Conservation (phyloP, 805 yeast species). For the Lachancea fermentati region DNA sequence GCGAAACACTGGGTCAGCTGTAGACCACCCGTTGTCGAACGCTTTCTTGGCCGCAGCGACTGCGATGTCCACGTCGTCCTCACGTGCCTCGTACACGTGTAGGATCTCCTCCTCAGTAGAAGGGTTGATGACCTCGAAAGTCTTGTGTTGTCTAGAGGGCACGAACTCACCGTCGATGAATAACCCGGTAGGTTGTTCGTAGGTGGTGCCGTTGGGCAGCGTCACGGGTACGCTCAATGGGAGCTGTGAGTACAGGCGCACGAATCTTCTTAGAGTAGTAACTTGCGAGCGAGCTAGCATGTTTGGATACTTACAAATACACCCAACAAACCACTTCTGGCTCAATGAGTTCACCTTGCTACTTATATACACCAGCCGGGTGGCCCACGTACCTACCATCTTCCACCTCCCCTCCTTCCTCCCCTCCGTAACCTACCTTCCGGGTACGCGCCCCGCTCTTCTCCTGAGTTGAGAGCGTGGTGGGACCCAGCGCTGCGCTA, state of each 20-base stretch:
- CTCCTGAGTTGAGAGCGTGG: no score
- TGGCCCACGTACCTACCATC: no score
- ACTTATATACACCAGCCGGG: no score
- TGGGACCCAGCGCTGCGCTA: no score
- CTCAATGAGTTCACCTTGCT: no score
- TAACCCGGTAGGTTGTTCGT: conserved; percentile 73
- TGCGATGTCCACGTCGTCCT: conserved; percentile 74
- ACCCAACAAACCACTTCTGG: no score
- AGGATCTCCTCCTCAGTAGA: conserved; percentile 66
- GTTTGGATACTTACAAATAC: background rate
- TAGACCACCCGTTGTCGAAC: conserved; percentile 66
- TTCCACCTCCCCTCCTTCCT: background rate
- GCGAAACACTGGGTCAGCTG: conserved; percentile 61
- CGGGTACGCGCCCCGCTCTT: background rate
- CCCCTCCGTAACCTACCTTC: background rate
- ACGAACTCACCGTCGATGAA: conserved; percentile 74
- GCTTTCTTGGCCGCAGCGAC: conserved; percentile 82
- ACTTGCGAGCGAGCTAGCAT: conserved; percentile 6
- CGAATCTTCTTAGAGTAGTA: conserved; percentile 8
- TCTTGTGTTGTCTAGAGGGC: conserved; percentile 49
- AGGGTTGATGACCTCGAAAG: conserved; percentile 61
- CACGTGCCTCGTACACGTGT: conserved; percentile 60
- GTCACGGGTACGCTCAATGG: conserved; percentile 45
- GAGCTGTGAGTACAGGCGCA: conserved; percentile 28
- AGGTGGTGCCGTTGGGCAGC: conserved; percentile 65